A percentile compares a stretch with the other conserved stretches of the same genome.
Evolutionary conservation across 1,139 yeast genomes (phyloP).

Genomic region (Kurtzmaniella quercitrusa): DNA sequence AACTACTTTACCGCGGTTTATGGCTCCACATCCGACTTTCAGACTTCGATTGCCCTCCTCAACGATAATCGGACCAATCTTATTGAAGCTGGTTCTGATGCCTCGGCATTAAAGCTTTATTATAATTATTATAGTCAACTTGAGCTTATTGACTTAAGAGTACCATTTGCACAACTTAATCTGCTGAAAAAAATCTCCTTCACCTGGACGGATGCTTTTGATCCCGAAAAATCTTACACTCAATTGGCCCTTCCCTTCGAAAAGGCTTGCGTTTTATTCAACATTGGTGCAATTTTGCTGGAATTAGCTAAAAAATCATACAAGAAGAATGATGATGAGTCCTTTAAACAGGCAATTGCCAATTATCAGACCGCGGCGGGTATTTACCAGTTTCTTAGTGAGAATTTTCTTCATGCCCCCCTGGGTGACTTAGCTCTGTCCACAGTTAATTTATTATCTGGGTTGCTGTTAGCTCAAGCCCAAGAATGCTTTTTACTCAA

Average conservation of each 20-base stretch:
- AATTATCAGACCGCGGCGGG: conserved; percentile 79
- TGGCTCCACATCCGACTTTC: conserved; percentile 58
- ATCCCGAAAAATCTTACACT: conserved; percentile 32
- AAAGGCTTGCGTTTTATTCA: conserved; percentile 80
- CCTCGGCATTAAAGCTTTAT: conserved; percentile 48
- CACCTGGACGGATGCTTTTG: conserved; percentile 78
- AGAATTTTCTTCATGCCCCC: conserved; percentile 88
- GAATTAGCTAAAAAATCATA: conserved; percentile 51
- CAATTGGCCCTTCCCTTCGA: conserved; percentile 74
- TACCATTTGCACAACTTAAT: conserved; percentile 60
- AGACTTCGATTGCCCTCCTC: conserved; percentile 52
- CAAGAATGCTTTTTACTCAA: conserved; percentile 79
- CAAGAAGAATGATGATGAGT: conserved; percentile 39
- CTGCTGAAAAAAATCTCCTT: conserved; percentile 54
- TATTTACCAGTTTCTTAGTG: conserved; percentile 64
- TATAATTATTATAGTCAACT: conserved; percentile 77
- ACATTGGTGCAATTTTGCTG: conserved; percentile 40
- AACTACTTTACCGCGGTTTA: conserved; percentile 58
- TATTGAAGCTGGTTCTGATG: conserved; percentile 44
- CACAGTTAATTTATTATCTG: conserved; percentile 60
- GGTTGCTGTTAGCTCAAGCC: conserved; percentile 78
- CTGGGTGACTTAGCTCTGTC: conserved; percentile 71
- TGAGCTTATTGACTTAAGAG: conserved; percentile 71
- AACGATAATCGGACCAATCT: conserved; percentile 62
- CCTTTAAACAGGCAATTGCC: conserved; percentile 54